Percentiles rank a stretch among this genome's conserved stretches.
Conservation (phyloP, 1,139 yeast species). For the Candida anutae region DNA sequence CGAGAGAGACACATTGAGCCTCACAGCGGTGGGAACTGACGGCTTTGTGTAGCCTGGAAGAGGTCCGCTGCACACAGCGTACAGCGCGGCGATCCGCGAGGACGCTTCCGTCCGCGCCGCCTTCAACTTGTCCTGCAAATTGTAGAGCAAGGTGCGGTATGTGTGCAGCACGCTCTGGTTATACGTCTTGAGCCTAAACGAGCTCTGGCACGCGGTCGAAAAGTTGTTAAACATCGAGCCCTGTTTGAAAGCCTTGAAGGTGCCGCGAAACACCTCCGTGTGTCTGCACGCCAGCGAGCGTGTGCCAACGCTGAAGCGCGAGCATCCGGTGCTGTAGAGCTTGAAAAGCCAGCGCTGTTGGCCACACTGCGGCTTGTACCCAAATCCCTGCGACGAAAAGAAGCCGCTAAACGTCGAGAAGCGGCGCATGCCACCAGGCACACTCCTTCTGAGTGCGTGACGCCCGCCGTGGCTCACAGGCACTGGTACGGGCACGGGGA, state of each 20-base stretch:
- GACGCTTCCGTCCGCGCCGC: too few species aligned
- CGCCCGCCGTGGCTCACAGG: conserved; percentile 14
- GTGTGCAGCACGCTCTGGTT: conserved; percentile 13
- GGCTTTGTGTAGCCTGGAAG: background rate
- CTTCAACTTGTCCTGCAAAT: conserved; percentile 6
- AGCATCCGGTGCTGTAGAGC: conserved; percentile 7
- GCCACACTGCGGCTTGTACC: background rate
- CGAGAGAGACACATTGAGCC: conserved; percentile 22
- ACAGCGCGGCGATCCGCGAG: too few species aligned
- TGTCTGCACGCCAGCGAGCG: too few species aligned
- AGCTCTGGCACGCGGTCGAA: conserved; percentile 16
- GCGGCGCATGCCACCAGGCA: conserved; percentile 1
- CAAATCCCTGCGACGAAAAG: conserved; percentile 7
- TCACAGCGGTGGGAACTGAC: background rate
- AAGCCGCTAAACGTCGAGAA: conserved; percentile 1
- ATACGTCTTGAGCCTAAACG: conserved; percentile 14
- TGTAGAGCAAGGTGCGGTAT: conserved; percentile 12
- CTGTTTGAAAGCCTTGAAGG: conserved; percentile 8
- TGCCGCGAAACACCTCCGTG: too few species aligned
- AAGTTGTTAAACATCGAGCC: conserved; percentile 19
- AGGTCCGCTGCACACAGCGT: too few species aligned
- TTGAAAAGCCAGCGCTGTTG: conserved; percentile 5
- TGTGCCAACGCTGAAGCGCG: too few species aligned
- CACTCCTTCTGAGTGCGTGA: background rate
- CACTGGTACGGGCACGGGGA: conserved; percentile 16